These are phyloP conservation scores for Backusella westeae DNA, from an alignment of 192 early-diverging fungal genomes.

Conservation along the genomic window DNA sequence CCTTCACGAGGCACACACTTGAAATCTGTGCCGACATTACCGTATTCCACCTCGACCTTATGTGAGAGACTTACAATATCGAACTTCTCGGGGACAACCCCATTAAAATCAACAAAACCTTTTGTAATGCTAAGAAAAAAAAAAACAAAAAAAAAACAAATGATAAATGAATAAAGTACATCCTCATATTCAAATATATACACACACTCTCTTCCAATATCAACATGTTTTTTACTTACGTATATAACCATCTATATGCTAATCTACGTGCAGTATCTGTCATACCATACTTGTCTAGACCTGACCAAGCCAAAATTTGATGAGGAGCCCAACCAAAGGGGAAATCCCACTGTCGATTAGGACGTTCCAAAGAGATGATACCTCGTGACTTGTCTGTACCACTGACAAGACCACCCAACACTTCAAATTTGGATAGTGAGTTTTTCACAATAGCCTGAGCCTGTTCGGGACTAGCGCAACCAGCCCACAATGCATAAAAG, in stretches of 20 bases:
- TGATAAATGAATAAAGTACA: not conserved
- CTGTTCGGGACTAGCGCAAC: constrained; percentile 69
- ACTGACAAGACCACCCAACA: constrained; percentile 85
- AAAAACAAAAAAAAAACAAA: not conserved
- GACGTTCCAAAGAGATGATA: constrained; percentile 72
- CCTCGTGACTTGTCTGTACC: constrained; percentile 91
- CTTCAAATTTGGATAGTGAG: constrained; percentile 76
- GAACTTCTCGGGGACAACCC: constrained; percentile 96
- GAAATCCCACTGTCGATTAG: constrained; percentile 94
- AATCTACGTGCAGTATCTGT: constrained; percentile 65
- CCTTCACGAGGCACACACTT: constrained; percentile 92
- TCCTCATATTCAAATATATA: not conserved
- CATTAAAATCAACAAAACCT: constrained; percentile 94
- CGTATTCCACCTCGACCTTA: constrained; percentile 91
- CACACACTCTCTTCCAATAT: not conserved
- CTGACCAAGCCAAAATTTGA: constrained; percentile 95
- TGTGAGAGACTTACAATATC: constrained; percentile 93
- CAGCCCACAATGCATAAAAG: constrained; percentile 90
- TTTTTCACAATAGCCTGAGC: constrained; percentile 68
- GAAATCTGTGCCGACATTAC: constrained; percentile 93
- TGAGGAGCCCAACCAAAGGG: constrained; percentile 97
- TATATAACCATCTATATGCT: constrained; percentile 94
- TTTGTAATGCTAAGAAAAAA: constrained; percentile 64
- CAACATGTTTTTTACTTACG: constrained; percentile 40
- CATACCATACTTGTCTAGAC: constrained; percentile 79